Evolutionary conservation across 257 asterid species (phyloP).

Genomic region (Solanum pinnatisectum): DNA sequence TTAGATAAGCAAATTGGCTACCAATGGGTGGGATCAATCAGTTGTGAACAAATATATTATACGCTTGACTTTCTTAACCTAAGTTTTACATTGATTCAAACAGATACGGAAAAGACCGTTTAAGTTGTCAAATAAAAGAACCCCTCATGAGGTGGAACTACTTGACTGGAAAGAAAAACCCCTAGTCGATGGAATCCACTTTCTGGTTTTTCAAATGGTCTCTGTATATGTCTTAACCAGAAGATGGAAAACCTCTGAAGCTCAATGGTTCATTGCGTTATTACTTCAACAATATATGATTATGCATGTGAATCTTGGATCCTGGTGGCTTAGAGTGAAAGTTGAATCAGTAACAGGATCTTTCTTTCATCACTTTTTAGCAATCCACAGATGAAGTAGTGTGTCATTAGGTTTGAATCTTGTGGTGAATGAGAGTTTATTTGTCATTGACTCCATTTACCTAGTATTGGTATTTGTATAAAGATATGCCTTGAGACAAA

Average conservation of each 20-base stretch:
- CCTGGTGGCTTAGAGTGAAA: not conserved
- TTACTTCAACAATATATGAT: not conserved
- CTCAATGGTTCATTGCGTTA: not conserved
- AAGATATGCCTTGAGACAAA: not conserved
- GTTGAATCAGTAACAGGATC: not conserved
- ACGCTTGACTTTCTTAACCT: not conserved
- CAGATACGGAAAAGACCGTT: not conserved
- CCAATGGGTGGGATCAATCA: not conserved
- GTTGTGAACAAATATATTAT: not conserved
- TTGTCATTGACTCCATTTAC: not conserved
- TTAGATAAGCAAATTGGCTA: not conserved
- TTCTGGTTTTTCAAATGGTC: not conserved
- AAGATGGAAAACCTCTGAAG: not conserved
- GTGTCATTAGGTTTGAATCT: not conserved
- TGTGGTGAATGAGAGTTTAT: not conserved
- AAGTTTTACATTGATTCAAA: not conserved
- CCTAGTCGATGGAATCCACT: not conserved
- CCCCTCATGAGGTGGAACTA: not conserved
- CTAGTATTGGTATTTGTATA: not conserved
- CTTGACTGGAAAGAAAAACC: not conserved
- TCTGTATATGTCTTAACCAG: not conserved
- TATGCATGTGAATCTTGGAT: not conserved
- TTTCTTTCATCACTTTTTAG: not conserved
- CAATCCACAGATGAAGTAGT: not conserved
- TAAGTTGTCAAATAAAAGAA: not conserved